These are phyloP conservation scores for Hyaloscypha finlandica DNA, from an alignment of 495 filamentous ascomycete species.

Conservation along the genomic window DNA sequence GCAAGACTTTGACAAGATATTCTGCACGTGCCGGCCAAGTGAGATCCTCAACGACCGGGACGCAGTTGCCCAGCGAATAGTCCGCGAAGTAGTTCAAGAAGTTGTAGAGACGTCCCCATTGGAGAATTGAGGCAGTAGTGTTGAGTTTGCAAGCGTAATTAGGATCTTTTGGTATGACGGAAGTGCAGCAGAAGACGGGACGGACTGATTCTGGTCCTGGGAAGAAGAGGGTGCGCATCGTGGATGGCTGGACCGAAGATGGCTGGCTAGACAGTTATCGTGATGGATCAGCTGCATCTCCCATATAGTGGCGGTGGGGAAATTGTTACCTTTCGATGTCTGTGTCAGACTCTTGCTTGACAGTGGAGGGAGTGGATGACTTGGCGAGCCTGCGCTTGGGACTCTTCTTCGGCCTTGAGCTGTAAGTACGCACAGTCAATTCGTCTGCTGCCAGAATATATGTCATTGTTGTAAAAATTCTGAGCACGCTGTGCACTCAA, in stretches of 20 bases:
- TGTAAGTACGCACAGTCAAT: background rate
- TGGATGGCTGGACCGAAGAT: no score
- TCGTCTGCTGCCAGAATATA: background rate
- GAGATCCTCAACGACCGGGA: background rate
- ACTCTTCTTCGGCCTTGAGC: background rate
- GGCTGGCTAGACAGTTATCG: background rate
- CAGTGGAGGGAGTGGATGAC: background rate
- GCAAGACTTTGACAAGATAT: background rate
- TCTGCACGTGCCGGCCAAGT: background rate
- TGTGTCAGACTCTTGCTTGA: no score
- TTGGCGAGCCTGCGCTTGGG: background rate
- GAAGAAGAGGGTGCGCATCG: background rate
- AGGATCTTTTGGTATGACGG: background rate
- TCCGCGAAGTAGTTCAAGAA: background rate
- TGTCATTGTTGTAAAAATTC: background rate
- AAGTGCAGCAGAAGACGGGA: background rate
- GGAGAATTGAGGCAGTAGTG: background rate
- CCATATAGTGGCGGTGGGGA: background rate
- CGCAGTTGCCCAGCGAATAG: background rate
- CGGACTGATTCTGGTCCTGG: background rate
- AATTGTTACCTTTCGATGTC: background rate
- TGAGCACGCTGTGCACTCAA: background rate
- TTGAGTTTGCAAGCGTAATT: background rate
- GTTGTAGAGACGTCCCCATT: background rate
- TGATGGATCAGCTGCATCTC: background rate